Percentiles rank a stretch among this genome's conserved stretches.
These are phyloP conservation scores for Allium fistulosum DNA, from an alignment of 106 monocot genomes.

Conservation along the genomic window DNA sequence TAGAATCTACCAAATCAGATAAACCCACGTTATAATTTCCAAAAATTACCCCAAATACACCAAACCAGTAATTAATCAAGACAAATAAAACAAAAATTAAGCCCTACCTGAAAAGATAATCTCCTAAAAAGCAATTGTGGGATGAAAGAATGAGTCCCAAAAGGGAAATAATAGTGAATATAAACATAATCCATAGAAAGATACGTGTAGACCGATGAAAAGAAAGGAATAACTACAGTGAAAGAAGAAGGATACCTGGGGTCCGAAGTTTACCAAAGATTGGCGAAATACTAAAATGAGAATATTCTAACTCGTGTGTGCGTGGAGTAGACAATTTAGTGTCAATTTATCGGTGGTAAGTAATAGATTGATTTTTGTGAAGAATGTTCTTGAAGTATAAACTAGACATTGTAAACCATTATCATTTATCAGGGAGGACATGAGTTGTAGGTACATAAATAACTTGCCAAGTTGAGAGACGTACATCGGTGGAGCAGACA, in stretches of 20 bases:
- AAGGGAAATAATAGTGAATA: background rate
- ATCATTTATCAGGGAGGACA: too few relatives aligned
- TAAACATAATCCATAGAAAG: background rate
- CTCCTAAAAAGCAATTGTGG: background rate
- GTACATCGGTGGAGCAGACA: too few relatives aligned
- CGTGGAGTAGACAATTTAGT: too few relatives aligned
- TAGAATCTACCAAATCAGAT: background rate
- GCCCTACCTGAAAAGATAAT: background rate
- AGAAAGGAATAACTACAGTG: background rate
- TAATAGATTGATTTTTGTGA: too few relatives aligned
- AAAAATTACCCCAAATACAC: background rate
- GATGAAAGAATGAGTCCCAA: background rate
- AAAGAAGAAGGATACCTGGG: slow-evolving; percentile 4
- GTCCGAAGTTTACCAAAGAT: background rate
- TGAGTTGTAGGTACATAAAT: too few relatives aligned
- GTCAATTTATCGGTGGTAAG: too few relatives aligned
- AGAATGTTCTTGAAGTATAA: too few relatives aligned
- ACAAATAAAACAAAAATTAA: background rate
- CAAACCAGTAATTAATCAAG: background rate
- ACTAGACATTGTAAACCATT: too few relatives aligned
- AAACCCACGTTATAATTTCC: background rate
- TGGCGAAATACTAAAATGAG: background rate
- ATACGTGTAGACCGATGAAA: background rate
- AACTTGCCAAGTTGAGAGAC: too few relatives aligned
- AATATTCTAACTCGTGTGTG: too few relatives aligned